Conservation (phyloP, 768 basidiomycete species). For the Lyophyllum shimeji region DNA sequence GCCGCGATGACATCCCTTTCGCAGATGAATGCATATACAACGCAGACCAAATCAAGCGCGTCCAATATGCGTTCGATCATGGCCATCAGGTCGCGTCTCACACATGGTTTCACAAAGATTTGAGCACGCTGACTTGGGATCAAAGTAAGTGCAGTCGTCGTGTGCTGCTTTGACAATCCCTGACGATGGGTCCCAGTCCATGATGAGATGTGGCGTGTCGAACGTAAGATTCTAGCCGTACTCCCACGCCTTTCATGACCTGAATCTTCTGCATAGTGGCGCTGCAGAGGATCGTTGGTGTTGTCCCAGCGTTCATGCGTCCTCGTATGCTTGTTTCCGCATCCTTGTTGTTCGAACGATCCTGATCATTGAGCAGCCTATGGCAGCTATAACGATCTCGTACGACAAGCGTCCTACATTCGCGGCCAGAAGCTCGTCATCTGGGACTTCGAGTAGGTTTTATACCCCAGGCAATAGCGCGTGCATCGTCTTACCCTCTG, state of each 20-base stretch:
- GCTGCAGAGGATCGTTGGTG: constrained; percentile 39
- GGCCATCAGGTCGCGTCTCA: constrained; percentile 47
- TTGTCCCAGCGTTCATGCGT: constrained; percentile 46
- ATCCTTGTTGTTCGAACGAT: too few species aligned
- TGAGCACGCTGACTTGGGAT: constrained; percentile 38
- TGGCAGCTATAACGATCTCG: constrained; percentile 48
- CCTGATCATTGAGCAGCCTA: constrained; percentile 28
- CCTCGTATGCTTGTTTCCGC: constrained; percentile 31
- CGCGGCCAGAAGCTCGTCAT: constrained; percentile 36
- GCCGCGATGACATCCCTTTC: neutral
- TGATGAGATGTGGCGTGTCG: constrained; percentile 44
- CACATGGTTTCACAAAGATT: constrained; percentile 43
- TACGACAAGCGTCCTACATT: constrained; percentile 33
- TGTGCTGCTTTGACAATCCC: neutral
- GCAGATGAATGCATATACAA: constrained; percentile 41
- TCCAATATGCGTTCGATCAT: constrained; percentile 35
- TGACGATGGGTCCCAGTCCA: constrained; percentile 29
- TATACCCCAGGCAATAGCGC: neutral
- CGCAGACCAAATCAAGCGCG: constrained; percentile 27
- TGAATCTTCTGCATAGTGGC: constrained; percentile 30
- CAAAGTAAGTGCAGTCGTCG: constrained; percentile 29
- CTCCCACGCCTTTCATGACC: neutral
- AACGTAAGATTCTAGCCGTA: constrained; percentile 29
- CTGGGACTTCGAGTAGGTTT: constrained; percentile 32
- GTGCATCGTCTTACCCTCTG: neutral